Percentiles rank a stretch among this genome's conserved stretches.
These are phyloP conservation scores for Plasmodium yoelii DNA, from an alignment of 169 alveolate species.

Conservation along the genomic window DNA sequence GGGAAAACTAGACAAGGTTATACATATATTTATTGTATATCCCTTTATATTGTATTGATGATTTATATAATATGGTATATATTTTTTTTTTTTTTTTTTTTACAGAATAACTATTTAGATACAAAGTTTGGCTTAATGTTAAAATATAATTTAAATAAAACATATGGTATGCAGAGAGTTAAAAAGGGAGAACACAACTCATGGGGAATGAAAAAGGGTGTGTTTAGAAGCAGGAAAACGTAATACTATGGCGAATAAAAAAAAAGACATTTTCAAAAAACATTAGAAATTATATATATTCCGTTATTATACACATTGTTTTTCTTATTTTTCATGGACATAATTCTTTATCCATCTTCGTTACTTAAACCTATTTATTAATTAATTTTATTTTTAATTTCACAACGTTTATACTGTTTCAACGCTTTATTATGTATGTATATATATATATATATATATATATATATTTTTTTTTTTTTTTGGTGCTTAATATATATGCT, in stretches of 20 bases:
- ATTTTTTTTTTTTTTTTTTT: background rate
- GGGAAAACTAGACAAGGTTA: constrained; percentile 64
- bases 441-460: no score
- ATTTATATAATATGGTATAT: background rate
- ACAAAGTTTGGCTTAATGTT: constrained; percentile 62
- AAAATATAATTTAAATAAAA: constrained; percentile 58
- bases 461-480: no score
- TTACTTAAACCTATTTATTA: no score
- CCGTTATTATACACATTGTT: no score
- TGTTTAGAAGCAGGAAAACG: constrained; percentile 76
- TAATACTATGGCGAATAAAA: constrained; percentile 41
- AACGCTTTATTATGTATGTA: no score
- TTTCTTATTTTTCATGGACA: no score
- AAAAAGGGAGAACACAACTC: constrained; percentile 82
- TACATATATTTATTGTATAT: background rate
- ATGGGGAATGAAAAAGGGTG: constrained; percentile 82
- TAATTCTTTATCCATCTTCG: no score
- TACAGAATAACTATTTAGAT: constrained; percentile 45
- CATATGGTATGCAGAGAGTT: constrained; percentile 82
- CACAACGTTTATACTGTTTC: no score
- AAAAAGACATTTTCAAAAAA: background rate
- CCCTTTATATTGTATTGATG: background rate
- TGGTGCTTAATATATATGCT: no score
- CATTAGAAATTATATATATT: no score
- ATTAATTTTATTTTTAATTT: no score